phyloP scores from a whole-genome alignment of 192 early-diverging fungal genomes.

The Entomortierella parvispora region DNA sequence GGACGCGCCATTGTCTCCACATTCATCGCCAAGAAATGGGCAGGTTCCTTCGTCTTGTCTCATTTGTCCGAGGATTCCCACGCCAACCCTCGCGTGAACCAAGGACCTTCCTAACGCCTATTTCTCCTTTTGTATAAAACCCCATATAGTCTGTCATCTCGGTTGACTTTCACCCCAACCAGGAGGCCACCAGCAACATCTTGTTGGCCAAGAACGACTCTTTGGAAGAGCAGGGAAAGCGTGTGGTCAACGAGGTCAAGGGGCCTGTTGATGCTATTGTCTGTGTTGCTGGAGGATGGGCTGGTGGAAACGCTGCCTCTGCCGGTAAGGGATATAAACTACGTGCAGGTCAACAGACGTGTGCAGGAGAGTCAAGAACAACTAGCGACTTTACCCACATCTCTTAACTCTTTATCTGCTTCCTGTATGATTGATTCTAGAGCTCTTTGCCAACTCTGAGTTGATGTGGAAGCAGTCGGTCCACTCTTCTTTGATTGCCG shows the following conservation, averaged over 20 bases:
- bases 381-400: not conserved
- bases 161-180: slow-evolving; percentile 79
- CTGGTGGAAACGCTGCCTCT: slow-evolving; percentile 85
- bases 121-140: not conserved
- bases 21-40: slow-evolving; percentile 82
- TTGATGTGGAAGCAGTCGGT: slow-evolving; percentile 87
- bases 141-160: slow-evolving; percentile 72
- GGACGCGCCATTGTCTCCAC: slow-evolving; percentile 77
- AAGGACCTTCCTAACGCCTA: not conserved
- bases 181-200: slow-evolving; percentile 79
- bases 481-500: slow-evolving; percentile 84
- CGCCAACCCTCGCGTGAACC: not conserved
- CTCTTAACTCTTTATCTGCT: not conserved
- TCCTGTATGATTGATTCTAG: slow-evolving; percentile 31
- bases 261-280: slow-evolving; percentile 84
- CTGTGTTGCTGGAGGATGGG: slow-evolving; percentile 97
- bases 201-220: slow-evolving; percentile 57
- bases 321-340: slow-evolving; percentile 50
- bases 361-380: not conserved
- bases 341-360: too few relatives aligned
- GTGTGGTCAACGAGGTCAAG: slow-evolving; percentile 58
- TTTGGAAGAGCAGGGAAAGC: slow-evolving; percentile 69
- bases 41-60: slow-evolving; percentile 31
- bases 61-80: not conserved
- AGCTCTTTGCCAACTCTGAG: slow-evolving; percentile 75